Conservation (phyloP, 2,329 filamentous ascomycete genomes). For the Fusarium cicatricum region DNA sequence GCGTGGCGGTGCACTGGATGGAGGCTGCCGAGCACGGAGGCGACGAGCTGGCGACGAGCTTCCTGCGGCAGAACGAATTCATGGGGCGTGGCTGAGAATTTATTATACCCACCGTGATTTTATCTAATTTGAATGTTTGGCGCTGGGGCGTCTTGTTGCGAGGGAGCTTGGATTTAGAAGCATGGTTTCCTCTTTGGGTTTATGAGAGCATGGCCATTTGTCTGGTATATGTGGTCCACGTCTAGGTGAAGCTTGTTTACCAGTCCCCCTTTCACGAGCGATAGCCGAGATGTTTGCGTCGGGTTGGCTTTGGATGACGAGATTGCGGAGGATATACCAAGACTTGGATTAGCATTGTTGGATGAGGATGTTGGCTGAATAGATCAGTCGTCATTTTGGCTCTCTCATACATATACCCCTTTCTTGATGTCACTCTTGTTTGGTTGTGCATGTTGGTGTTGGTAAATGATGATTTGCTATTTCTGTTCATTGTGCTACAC, state of each 20-base stretch:
- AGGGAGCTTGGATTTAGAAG: neutral
- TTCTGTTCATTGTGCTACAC: too few species aligned
- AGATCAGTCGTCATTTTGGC: neutral
- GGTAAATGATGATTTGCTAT: too few species aligned
- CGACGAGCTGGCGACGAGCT: slow-evolving; percentile 83
- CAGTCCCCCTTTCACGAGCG: too few species aligned
- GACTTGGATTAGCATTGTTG: slow-evolving; percentile 9
- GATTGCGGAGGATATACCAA: slow-evolving; percentile 38
- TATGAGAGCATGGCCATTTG: slow-evolving; percentile 3
- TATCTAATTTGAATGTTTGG: slow-evolving; percentile 18
- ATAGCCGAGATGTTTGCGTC: too few species aligned
- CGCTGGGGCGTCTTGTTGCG: slow-evolving; percentile 24
- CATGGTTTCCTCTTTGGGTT: slow-evolving; percentile 16
- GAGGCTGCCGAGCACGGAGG: slow-evolving; percentile 86
- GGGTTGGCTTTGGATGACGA: neutral
- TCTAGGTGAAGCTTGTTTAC: too few species aligned
- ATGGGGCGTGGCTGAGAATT: slow-evolving; percentile 45
- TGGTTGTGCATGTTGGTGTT: too few species aligned
- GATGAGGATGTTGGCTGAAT: slow-evolving; percentile 9
- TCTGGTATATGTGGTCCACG: too few species aligned
- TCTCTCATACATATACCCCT: too few species aligned
- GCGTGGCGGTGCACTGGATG: slow-evolving; percentile 97
- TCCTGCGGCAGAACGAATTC: slow-evolving; percentile 73
- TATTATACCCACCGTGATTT: slow-evolving; percentile 41
- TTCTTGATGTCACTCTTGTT: too few species aligned